These are phyloP conservation scores for Rhododendron griersonianum DNA, from an alignment of 148 eudicot species.

Conservation along the genomic window DNA sequence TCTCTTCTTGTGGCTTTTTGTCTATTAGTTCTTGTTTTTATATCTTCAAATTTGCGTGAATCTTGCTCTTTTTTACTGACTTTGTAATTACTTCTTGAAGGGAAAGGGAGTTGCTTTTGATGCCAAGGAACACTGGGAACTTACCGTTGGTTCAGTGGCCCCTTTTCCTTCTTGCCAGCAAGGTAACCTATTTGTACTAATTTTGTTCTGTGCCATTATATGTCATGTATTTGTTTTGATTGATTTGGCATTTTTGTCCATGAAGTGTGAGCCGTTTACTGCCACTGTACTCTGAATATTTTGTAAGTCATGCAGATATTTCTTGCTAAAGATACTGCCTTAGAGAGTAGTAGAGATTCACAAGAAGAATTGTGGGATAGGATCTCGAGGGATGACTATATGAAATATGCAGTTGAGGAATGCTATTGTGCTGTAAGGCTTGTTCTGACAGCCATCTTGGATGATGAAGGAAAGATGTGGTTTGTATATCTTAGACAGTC, in stretches of 20 bases:
- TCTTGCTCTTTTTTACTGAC: background rate
- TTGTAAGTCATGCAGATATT: slow-evolving; percentile 48
- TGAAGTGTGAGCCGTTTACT: background rate
- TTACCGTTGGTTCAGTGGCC: slow-evolving; percentile 98
- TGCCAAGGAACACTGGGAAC: slow-evolving; percentile 77
- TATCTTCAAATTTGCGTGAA: background rate
- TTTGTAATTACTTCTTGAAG: slow-evolving; percentile 24
- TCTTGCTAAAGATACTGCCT: slow-evolving; percentile 86
- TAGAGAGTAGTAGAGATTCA: slow-evolving; percentile 64
- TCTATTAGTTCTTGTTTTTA: background rate
- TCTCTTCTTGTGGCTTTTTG: slow-evolving; percentile 8
- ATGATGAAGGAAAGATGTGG: slow-evolving; percentile 91
- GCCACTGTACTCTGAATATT: background rate
- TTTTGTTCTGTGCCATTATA: background rate
- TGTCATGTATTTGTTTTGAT: no score
- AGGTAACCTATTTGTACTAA: slow-evolving; percentile 37
- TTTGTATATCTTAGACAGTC: slow-evolving; percentile 21
- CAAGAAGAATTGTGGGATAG: slow-evolving; percentile 89
- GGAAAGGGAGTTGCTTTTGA: slow-evolving; percentile 90
- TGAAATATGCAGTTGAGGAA: slow-evolving; percentile 95
- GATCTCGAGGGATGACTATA: slow-evolving; percentile 82
- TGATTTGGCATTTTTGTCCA: background rate
- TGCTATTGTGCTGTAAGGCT: slow-evolving; percentile 59
- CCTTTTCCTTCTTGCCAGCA: slow-evolving; percentile 96
- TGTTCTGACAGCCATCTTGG: slow-evolving; percentile 66